Evolutionary conservation across 805 yeast genomes (phyloP).

Genomic region (Candida boidinii): DNA sequence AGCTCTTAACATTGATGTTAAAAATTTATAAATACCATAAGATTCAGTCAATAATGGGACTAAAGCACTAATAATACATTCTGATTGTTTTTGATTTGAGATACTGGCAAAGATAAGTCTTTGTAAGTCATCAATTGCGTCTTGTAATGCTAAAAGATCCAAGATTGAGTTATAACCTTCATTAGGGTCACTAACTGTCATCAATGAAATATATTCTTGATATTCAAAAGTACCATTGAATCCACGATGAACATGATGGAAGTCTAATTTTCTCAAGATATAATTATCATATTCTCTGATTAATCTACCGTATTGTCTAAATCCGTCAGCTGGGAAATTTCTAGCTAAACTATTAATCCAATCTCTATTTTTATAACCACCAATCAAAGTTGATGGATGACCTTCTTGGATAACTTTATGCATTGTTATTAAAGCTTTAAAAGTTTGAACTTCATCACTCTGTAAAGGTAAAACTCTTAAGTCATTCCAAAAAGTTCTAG

Average conservation of each 20-base stretch:
- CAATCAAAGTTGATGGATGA: constrained; percentile 76
- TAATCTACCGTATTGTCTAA: constrained; percentile 55
- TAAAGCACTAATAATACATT: constrained; percentile 77
- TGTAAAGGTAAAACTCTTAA: constrained; percentile 74
- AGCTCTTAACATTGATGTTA: constrained; percentile 86
- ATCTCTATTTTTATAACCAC: constrained; percentile 68
- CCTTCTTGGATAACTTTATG: constrained; percentile 98
- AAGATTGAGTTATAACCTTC: constrained; percentile 88
- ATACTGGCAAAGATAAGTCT: constrained; percentile 67
- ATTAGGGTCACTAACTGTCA: constrained; percentile 86
- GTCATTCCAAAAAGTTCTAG: constrained; percentile 78
- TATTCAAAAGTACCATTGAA: constrained; percentile 95
- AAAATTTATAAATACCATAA: constrained; percentile 85
- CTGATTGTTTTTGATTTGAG: constrained; percentile 44
- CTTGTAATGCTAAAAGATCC: constrained; percentile 82
- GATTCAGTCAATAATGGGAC: constrained; percentile 89
- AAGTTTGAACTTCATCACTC: constrained; percentile 73
- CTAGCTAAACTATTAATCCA: constrained; percentile 73
- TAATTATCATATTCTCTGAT: constrained; percentile 71
- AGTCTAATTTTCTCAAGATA: constrained; percentile 63
- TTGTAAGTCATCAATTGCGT: constrained; percentile 70
- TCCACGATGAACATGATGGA: constrained; percentile 78
- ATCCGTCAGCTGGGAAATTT: constrained; percentile 33
- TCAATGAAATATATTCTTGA: constrained; percentile 84
- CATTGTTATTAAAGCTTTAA: constrained; percentile 75